Conservation (phyloP, 1,284 basidiomycete species). For the Ceratobasidium sp. region DNA sequence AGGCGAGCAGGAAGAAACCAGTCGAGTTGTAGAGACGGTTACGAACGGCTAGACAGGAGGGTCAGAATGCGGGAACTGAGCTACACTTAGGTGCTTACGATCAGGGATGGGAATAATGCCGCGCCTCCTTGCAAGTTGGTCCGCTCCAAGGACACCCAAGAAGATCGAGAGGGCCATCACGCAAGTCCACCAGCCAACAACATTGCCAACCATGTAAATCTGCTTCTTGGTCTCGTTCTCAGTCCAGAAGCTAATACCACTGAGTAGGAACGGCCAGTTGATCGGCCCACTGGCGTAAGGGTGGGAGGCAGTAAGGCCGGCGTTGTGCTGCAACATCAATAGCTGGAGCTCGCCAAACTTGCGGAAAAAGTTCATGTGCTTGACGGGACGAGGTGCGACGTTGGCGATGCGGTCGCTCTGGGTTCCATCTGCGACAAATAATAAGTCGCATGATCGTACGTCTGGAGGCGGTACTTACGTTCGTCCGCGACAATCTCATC, state of each 20-base stretch:
- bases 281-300: conserved; percentile 94
- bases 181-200: conserved; percentile 94
- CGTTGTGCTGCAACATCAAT: conserved; percentile 97
- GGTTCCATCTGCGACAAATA: conserved; percentile 56
- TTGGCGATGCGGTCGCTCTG: conserved; percentile 63
- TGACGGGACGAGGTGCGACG: conserved; percentile 68
- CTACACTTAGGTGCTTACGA: conserved; percentile 58
- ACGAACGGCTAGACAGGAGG: conserved; percentile 67
- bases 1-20: conserved; percentile 93
- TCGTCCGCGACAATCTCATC: conserved; percentile 81
- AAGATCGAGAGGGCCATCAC: conserved; percentile 86
- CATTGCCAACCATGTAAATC: conserved; percentile 95
- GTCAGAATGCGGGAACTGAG: not conserved
- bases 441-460: conserved; percentile 14
- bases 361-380: conserved; percentile 87
- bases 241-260: conserved; percentile 99
- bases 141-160: conserved; percentile 87
- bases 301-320: conserved; percentile 91
- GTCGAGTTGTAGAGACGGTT: conserved; percentile 93
- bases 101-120: conserved; percentile 86
- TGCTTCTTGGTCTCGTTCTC: conserved; percentile 83
- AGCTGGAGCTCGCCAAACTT: conserved; percentile 95
- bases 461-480: conserved; percentile 55
- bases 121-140: conserved; percentile 85
- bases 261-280: conserved; percentile 97